phyloP scores from a whole-genome alignment of 805 yeast species.

The Starmerella geochares region DNA sequence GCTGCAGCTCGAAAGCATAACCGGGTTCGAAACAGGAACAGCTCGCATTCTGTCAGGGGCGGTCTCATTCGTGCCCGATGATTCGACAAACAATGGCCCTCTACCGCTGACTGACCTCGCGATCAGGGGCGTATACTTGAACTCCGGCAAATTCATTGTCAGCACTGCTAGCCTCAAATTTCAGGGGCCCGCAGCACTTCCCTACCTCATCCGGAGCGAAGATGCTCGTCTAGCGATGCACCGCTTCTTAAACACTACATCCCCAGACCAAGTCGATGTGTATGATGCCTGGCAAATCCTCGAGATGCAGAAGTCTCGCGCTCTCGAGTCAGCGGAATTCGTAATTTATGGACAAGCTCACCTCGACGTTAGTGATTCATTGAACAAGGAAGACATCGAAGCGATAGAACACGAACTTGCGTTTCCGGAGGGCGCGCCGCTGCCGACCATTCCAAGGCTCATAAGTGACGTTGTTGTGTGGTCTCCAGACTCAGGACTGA shows the following conservation, averaged over 20 bases:
- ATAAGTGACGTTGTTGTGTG: not conserved
- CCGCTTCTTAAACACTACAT: not conserved
- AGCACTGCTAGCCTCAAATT: slow-evolving; percentile 3
- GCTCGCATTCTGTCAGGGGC: not conserved
- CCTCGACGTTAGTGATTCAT: not conserved
- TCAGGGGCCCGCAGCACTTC: not conserved
- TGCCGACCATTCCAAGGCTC: not conserved
- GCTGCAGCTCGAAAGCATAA: not conserved
- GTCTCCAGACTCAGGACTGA: slow-evolving; percentile 4
- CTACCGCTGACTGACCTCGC: not conserved
- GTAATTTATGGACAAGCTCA: slow-evolving; percentile 2
- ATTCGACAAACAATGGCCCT: not conserved
- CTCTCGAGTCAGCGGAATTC: not conserved
- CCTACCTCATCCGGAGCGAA: slow-evolving; percentile 1
- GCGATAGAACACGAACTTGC: not conserved
- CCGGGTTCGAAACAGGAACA: not conserved
- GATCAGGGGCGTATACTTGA: not conserved
- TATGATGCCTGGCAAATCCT: slow-evolving; percentile 1
- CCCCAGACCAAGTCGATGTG: not conserved
- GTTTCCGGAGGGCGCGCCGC: slow-evolving; percentile 4
- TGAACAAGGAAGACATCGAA: not conserved
- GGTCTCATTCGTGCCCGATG: not conserved
- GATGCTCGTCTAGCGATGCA: slow-evolving; percentile 3
- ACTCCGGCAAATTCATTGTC: slow-evolving; percentile 1
- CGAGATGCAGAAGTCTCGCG: slow-evolving; percentile 1